Evolutionary conservation across 2,329 filamentous ascomycete genomes (phyloP).

Genomic region (Botryotinia globosa): DNA sequence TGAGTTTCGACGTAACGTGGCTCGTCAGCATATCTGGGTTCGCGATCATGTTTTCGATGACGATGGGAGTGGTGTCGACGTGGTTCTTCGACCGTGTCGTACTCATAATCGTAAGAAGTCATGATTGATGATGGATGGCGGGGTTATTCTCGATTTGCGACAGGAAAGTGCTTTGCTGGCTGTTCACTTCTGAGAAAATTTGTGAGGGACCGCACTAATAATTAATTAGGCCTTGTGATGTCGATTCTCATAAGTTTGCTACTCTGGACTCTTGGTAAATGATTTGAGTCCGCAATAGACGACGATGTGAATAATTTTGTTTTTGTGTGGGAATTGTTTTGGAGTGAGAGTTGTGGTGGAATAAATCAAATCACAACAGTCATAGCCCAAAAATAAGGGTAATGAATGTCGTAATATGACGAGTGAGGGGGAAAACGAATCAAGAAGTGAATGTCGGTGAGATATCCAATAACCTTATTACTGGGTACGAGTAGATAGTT

Average conservation of each 20-base stretch:
- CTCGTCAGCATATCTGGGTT: constrained; percentile 51
- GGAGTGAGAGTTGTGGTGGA: neutral
- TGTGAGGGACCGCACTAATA: constrained; percentile 8
- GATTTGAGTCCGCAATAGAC: neutral
- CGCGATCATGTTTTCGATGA: constrained; percentile 39
- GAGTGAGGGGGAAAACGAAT: constrained; percentile 11
- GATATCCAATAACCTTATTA: neutral
- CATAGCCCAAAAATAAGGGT: neutral
- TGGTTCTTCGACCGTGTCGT: constrained; percentile 29
- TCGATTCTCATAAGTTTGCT: neutral
- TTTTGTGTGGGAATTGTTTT: neutral
- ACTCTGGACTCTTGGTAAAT: neutral
- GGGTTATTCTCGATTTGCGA: constrained; percentile 17
- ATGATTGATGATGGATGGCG: constrained; percentile 10
- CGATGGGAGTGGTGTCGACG: constrained; percentile 34
- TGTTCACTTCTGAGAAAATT: neutral
- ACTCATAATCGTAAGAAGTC: constrained; percentile 30
- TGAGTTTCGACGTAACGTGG: constrained; percentile 52
- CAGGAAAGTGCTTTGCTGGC: neutral
- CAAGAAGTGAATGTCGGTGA: constrained; percentile 20
- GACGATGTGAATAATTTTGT: neutral
- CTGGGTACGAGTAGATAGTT: neutral
- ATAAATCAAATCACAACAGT: constrained; percentile 6
- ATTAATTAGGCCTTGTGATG: neutral
- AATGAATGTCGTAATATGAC: constrained; percentile 9